These are phyloP conservation scores for Helotiales sp. DNA, from an alignment of 2,329 filamentous ascomycete genomes.

Conservation along the genomic window DNA sequence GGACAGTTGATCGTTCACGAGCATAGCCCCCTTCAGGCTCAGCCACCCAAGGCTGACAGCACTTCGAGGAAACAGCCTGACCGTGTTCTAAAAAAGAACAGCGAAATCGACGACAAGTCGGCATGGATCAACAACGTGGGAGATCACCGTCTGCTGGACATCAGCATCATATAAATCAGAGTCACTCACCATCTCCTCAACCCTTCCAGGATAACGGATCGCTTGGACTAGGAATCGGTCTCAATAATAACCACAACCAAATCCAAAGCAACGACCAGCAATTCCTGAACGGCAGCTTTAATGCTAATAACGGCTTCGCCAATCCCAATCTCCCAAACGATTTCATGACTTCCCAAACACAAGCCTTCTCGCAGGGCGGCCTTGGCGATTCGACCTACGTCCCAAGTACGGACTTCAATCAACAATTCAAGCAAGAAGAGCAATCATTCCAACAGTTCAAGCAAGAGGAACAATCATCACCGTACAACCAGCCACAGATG, in stretches of 20 bases:
- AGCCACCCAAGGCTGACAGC: conserved; percentile 40
- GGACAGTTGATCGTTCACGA: conserved; percentile 29
- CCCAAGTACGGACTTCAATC: conserved; percentile 38
- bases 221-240: conserved; percentile 60
- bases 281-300: conserved; percentile 53
- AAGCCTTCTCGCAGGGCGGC: conserved; percentile 38
- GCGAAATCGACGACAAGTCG: conserved; percentile 41
- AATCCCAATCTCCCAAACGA: too few species aligned
- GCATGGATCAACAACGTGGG: conserved; percentile 63
- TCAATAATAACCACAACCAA: conserved; percentile 52
- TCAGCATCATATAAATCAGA: conserved; percentile 69
- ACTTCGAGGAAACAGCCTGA: conserved; percentile 32
- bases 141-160: conserved; percentile 66
- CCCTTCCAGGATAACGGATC: conserved; percentile 53
- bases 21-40: conserved; percentile 40
- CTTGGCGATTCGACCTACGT: conserved; percentile 36
- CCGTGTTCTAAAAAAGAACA: conserved; percentile 42
- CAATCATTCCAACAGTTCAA: conserved; percentile 44
- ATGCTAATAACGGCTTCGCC: conserved; percentile 33
- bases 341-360: conserved; percentile 50
- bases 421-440: conserved; percentile 41
- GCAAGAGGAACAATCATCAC: conserved; percentile 32
- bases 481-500: conserved; percentile 48
- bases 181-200: conserved; percentile 66
- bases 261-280: conserved; percentile 49